Evolutionary conservation across 805 yeast genomes (phyloP), one percentile per base, ranked within the genome.

Genomic region (Yamadazyma nakazawae): DNA sequence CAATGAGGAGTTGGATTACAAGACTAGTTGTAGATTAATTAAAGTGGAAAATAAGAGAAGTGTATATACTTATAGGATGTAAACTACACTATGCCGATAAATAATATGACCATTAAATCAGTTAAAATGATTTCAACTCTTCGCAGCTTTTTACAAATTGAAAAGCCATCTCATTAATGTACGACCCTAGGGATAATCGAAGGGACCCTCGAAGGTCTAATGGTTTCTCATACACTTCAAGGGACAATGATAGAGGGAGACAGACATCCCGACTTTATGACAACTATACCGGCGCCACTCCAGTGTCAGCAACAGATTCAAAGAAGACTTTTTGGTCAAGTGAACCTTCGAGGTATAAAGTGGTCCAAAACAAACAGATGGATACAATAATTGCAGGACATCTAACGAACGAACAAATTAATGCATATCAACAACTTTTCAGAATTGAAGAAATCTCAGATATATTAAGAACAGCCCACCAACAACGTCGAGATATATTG

Each of bases 371-470:
- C 14, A 46, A 48, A 17, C 55, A 55, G 14, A 50, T 65, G 13
- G 68, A 63, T 49, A 60, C 68, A 2, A 67, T 72, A 46, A 67
- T 72, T 45, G 63, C 70, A 3, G 78, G 78, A 25, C 74, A 70
- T 49, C 52, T 72, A 37, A 72, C 78, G 16, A 71, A 62, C 45
- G 99, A 94, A 61, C 98, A 94, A 61, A 67, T 84, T 13, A 88
- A 84, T 35, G 81, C 87, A 0, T 81, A 89, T 74, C 81, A 82
- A 60, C 74, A 81, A 26, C 71, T 80, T 53, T 79, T 82, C 51
- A 71, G 98, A 43, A 82, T 92, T 34, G 88, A 87, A 49, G 98
- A 92, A 60, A 82, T 92, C 46, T 77, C 90, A 0, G 74, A 76
- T 30, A 70, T 79, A 48, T 64, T 92, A 35, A 60, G 74, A 40